These are phyloP conservation scores for Aethionema arabicum DNA, from an alignment of 345 rosid genomes.

Conservation along the genomic window DNA sequence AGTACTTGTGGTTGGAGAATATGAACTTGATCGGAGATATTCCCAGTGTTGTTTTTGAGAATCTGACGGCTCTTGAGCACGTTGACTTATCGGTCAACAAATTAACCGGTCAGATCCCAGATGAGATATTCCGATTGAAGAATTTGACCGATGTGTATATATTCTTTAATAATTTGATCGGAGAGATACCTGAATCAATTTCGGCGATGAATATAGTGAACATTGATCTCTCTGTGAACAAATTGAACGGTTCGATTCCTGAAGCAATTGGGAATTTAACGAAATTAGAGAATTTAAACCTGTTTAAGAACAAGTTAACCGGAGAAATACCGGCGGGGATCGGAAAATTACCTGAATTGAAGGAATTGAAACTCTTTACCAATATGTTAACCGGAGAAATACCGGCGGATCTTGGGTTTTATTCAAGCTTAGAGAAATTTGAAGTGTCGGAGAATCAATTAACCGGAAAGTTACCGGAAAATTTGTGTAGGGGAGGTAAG, in stretches of 20 bases:
- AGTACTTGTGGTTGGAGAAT: constrained; percentile 41
- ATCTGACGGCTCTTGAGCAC: constrained; percentile 46
- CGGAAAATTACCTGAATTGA: constrained; percentile 51
- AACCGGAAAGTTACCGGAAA: constrained; percentile 64
- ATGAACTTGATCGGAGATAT: constrained; percentile 66
- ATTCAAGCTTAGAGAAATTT: constrained; percentile 59
- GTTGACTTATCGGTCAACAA: constrained; percentile 54
- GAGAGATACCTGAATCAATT: constrained; percentile 52
- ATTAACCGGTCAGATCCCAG: constrained; percentile 60
- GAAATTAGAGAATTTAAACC: constrained; percentile 40
- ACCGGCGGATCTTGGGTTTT: constrained; percentile 66
- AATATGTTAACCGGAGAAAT: constrained; percentile 65
- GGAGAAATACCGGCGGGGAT: constrained; percentile 61
- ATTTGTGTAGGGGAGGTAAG: constrained; percentile 63
- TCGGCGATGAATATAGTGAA: constrained; percentile 39
- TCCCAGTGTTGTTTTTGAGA: constrained; percentile 48
- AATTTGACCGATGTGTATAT: constrained; percentile 49
- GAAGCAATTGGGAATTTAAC: constrained; percentile 55
- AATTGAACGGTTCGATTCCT: constrained; percentile 67
- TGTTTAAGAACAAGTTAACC: constrained; percentile 50
- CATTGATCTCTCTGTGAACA: constrained; percentile 60
- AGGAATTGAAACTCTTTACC: constrained; percentile 40
- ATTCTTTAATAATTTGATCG: constrained; percentile 49
- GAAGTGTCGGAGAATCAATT: constrained; percentile 63
- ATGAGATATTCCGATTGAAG: constrained; percentile 46